phyloP scores from a whole-genome alignment of 2,329 filamentous ascomycete genomes.

The Epichloe aotearoae region DNA sequence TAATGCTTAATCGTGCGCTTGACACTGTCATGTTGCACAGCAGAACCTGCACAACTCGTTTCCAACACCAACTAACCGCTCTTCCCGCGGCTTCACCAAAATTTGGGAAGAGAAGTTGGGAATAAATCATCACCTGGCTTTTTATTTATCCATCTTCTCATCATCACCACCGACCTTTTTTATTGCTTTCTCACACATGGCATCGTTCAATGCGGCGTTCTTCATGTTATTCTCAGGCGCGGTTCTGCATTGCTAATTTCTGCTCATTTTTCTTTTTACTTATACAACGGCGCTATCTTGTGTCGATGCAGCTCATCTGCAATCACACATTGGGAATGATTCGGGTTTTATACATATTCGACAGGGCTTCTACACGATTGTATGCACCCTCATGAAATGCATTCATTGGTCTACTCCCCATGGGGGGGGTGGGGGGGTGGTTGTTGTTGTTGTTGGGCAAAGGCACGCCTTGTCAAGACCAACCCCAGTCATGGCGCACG shows the following conservation, averaged over 20 bases:
- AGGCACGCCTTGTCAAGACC: too few relatives aligned
- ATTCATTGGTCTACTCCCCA: background rate
- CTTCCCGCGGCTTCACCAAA: background rate
- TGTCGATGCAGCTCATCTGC: background rate
- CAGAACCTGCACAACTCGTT: background rate
- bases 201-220: slow-evolving; percentile 1
- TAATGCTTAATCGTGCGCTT: slow-evolving; percentile 2
- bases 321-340: background rate
- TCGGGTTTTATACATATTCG: background rate
- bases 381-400: slow-evolving; percentile 2
- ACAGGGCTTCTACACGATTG: slow-evolving; percentile 3
- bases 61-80: background rate
- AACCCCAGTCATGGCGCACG: background rate
- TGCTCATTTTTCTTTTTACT: background rate
- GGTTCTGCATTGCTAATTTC: background rate
- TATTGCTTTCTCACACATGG: background rate
- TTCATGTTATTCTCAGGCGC: background rate
- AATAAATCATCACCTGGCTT: background rate
- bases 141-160: background rate
- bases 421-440: too few relatives aligned
- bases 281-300: background rate
- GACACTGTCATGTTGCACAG: background rate
- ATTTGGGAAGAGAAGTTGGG: background rate
- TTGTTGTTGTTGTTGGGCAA: too few relatives aligned
- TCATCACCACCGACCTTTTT: background rate